Percentiles rank a stretch among this genome's conserved stretches.
Conservation (phyloP, 495 filamentous ascomycete genomes). For the Margaritispora aquatica region DNA sequence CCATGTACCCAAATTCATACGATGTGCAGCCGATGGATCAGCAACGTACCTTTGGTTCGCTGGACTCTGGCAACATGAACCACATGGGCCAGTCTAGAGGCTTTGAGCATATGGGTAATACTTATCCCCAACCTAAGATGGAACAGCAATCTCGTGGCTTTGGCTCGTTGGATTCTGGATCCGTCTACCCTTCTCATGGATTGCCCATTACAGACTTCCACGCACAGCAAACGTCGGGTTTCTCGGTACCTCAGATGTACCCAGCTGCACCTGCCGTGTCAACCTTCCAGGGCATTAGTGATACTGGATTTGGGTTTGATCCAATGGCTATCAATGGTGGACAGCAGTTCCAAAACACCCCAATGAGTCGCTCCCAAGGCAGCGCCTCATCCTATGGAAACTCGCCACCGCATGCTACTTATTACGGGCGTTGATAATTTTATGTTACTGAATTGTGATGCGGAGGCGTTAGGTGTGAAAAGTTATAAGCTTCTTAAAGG, state of each 20-base stretch:
- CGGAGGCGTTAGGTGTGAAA: neutral
- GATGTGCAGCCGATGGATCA: slow-evolving; percentile 8
- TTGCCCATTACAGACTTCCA: slow-evolving; percentile 11
- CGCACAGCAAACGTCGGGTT: slow-evolving; percentile 5
- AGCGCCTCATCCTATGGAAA: slow-evolving; percentile 19
- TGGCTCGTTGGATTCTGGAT: slow-evolving; percentile 13
- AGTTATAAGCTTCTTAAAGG: neutral
- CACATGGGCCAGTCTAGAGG: slow-evolving; percentile 13
- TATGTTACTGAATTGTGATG: neutral
- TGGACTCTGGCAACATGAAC: slow-evolving; percentile 8
- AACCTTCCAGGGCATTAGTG: slow-evolving; percentile 13
- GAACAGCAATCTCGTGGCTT: slow-evolving; percentile 10
- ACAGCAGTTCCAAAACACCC: slow-evolving; percentile 13
- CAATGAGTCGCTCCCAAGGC: slow-evolving; percentile 22
- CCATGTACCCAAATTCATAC: slow-evolving; percentile 15
- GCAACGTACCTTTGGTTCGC: slow-evolving; percentile 10
- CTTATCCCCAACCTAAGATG: slow-evolving; percentile 13
- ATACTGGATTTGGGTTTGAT: slow-evolving; percentile 15
- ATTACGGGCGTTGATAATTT: slow-evolving; percentile 15
- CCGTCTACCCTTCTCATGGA: slow-evolving; percentile 1
- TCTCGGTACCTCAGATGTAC: slow-evolving; percentile 13
- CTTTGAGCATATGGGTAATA: slow-evolving; percentile 8
- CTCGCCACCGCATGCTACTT: slow-evolving; percentile 30
- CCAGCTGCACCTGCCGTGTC: slow-evolving; percentile 13
- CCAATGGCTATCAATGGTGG: slow-evolving; percentile 13